Conservation (phyloP, 306 rosid genomes). For the Medicago lupulina region DNA sequence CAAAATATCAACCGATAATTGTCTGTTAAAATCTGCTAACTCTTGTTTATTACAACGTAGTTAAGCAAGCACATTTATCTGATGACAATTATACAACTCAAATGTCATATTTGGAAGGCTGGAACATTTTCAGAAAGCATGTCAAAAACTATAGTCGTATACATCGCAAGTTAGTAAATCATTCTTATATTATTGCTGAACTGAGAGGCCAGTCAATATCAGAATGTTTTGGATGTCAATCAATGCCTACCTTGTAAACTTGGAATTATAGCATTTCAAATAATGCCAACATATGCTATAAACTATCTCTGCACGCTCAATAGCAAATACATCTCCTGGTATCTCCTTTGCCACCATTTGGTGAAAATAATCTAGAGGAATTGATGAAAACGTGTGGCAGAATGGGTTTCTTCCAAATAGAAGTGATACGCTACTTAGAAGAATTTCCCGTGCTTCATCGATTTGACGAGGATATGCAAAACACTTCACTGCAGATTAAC, state of each 20-base stretch:
- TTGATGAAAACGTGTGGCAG: conserved; percentile 40
- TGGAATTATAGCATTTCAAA: conserved; percentile 52
- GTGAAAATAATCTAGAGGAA: conserved; percentile 52
- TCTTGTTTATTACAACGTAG: neutral
- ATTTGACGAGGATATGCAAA: conserved; percentile 56
- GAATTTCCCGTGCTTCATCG: conserved; percentile 55
- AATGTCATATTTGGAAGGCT: neutral
- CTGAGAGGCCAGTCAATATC: too few species aligned
- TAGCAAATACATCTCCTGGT: conserved; percentile 67
- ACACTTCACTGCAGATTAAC: conserved; percentile 61
- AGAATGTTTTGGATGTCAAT: neutral
- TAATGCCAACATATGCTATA: conserved; percentile 66
- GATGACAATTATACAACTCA: conserved; percentile 22
- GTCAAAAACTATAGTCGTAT: too few species aligned
- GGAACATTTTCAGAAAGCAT: neutral
- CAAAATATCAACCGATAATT: neutral
- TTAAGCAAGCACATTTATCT: neutral
- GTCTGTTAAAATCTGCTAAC: neutral
- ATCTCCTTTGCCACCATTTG: conserved; percentile 67
- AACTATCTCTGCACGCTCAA: conserved; percentile 77
- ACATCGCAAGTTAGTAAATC: too few species aligned
- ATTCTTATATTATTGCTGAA: neutral
- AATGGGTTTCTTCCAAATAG: conserved; percentile 67
- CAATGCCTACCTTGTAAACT: conserved; percentile 51
- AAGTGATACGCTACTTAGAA: conserved; percentile 56